Base-by-base conservation (phyloP, 2,329 filamentous ascomycete genomes). In the Macroventuria anomochaeta region DNA sequence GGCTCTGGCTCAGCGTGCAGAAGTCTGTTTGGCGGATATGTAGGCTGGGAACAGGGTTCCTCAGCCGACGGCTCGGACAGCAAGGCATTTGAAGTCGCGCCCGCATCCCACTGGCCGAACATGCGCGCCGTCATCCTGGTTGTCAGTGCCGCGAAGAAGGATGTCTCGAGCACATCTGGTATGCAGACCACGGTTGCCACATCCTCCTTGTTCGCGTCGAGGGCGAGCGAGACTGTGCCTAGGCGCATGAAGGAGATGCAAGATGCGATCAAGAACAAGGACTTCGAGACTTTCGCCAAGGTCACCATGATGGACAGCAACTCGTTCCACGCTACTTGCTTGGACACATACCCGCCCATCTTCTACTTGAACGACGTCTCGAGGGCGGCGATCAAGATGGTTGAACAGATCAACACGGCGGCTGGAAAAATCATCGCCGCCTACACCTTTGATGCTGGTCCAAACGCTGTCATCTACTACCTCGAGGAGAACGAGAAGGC, bases 301-400 rank as follows among this genome's bases (percentile, higher is more conserved):
- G 84, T 97, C 58, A 96, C 95, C 13, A 99, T 97, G 93, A 88
- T 88, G 75, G 95, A 99, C 74, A 96, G 90, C 72, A 99, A 99
- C 80, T 91, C 87, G 55, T 99, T 99, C 86, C 95, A 99, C 76
- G 91, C 95, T 31, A 91, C 88, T 52, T 97, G 95, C 75, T 81
- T 96, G 65, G 95, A 99, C 74, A 97, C 95, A 1, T 92, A 91
- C 78, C 95, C 96, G 37, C 95, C 96, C 15, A 99, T 99, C 72
- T 97, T 96, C 78, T 99, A 99, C 81, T 88, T 99, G 83, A 99
- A 97, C 77, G 95, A 99, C 73, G 88, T 93, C 13, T 93, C 89
- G 17, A 83, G 89, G 31, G 91, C 93, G 1, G 92, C 93, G 5
- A 91, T 99, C 55, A 84, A 91, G 46, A 87, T 91, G 13, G 93